A percentile compares a stretch with the other conserved stretches of the same genome.
Evolutionary conservation across 2,329 filamentous ascomycete genomes (phyloP).

Genomic region (Malbranchea zuffiana): DNA sequence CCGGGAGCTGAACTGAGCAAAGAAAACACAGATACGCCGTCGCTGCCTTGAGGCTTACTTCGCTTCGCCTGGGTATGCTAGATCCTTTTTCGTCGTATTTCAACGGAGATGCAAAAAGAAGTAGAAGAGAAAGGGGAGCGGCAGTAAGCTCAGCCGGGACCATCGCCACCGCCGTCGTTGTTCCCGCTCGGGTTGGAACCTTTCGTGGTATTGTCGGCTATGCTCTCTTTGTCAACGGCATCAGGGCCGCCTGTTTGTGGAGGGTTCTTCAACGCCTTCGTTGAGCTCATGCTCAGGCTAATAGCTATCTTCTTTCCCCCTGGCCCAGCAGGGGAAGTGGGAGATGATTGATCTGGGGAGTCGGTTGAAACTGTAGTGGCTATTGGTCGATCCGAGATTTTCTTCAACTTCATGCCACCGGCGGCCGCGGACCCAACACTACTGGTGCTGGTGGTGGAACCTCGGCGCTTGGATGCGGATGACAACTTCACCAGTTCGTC

Average conservation of each 20-base stretch:
- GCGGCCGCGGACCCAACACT: conserved; percentile 18
- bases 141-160: neutral
- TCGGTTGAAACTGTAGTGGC: conserved; percentile 11
- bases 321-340: conserved; percentile 18
- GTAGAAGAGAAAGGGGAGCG: no score
- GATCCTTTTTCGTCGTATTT: no score
- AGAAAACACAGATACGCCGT: neutral
- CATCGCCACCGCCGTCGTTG: conserved; percentile 1
- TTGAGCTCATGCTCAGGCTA: conserved; percentile 23
- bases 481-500: conserved; percentile 82
- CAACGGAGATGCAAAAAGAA: no score
- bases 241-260: neutral
- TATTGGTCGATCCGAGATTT: conserved; percentile 17
- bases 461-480: conserved; percentile 36
- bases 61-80: no score
- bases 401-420: conserved; percentile 25
- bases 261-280: conserved; percentile 14
- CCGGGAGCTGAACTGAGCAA: no score
- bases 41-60: no score
- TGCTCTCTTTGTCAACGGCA: neutral
- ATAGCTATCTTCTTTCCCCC: conserved; percentile 32
- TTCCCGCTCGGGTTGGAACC: neutral
- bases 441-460: conserved; percentile 27
- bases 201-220: neutral
- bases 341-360: conserved; percentile 12